A percentile compares a stretch with the other conserved stretches of the same genome.
These are phyloP conservation scores for Amylostereum chailletii DNA, from an alignment of 1,284 basidiomycete genomes.

Conservation along the genomic window DNA sequence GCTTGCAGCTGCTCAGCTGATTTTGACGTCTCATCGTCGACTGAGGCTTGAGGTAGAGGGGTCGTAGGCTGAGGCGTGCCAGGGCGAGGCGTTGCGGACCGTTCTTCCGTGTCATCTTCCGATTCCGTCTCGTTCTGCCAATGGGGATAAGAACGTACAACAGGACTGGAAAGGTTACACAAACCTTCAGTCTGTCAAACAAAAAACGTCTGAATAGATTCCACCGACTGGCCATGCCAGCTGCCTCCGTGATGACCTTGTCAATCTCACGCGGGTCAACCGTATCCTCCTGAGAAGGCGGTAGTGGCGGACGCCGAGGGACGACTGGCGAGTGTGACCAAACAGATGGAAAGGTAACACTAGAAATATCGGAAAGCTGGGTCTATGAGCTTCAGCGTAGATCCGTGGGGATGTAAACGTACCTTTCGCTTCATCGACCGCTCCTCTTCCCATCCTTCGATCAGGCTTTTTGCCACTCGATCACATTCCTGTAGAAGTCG, in stretches of 20 bases:
- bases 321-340: conserved; percentile 19
- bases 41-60: neutral
- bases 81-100: neutral
- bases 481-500: conserved; percentile 84
- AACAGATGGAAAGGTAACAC: conserved; percentile 11
- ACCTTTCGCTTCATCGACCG: conserved; percentile 69
- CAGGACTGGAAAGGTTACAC: conserved; percentile 1
- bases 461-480: conserved; percentile 66
- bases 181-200: conserved; percentile 57
- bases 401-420: conserved; percentile 1
- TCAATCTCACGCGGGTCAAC: conserved; percentile 89
- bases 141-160: neutral
- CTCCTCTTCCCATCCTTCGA: conserved; percentile 89
- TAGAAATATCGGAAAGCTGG: conserved; percentile 23
- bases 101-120: conserved; percentile 7
- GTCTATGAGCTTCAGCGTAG: neutral
- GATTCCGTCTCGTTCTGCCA: conserved; percentile 11
- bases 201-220: conserved; percentile 86
- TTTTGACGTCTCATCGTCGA: neutral
- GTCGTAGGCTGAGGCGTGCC: neutral
- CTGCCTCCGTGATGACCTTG: conserved; percentile 77
- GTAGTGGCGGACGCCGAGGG: conserved; percentile 27
- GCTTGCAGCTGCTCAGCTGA: conserved; percentile 19
- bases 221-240: conserved; percentile 89
- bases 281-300: conserved; percentile 46